A percentile compares a stretch with the other conserved stretches of the same genome.
Evolutionary conservation across 345 rosid species (phyloP).

Genomic region (Salix caprea): DNA sequence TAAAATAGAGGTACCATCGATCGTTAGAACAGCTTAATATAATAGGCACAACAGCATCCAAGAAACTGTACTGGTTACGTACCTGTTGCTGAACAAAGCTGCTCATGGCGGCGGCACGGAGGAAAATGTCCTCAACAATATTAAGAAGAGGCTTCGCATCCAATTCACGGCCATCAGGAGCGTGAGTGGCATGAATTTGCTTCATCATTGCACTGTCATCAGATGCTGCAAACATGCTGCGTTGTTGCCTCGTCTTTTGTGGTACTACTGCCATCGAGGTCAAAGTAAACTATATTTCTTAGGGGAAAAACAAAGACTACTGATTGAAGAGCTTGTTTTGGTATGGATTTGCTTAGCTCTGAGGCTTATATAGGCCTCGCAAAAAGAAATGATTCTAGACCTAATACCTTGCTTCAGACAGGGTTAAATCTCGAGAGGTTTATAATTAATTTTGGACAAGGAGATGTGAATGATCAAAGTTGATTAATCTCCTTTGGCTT

Average conservation of each 20-base stretch:
- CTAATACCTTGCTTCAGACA: slow-evolving; percentile 45
- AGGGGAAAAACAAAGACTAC: not conserved
- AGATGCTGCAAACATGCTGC: slow-evolving; percentile 33
- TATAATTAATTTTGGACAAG: not conserved
- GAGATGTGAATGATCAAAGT: too few species aligned
- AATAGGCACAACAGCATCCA: not conserved
- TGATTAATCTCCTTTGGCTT: too few species aligned
- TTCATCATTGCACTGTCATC: slow-evolving; percentile 54
- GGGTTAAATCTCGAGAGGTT: slow-evolving; percentile 21
- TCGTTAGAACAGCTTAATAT: not conserved
- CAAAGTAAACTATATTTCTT: too few species aligned
- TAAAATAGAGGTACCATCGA: slow-evolving; percentile 7
- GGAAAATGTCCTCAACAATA: slow-evolving; percentile 47
- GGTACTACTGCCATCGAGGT: slow-evolving; percentile 15
- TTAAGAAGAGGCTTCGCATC: slow-evolving; percentile 38
- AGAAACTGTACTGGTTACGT: not conserved
- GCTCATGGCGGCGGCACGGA: slow-evolving; percentile 25
- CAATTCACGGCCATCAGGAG: slow-evolving; percentile 49
- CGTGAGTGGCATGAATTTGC: slow-evolving; percentile 55
- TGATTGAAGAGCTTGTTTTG: not conserved
- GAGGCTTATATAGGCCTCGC: slow-evolving; percentile 17
- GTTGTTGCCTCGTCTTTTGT: slow-evolving; percentile 4
- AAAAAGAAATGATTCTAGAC: slow-evolving; percentile 10
- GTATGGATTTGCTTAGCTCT: slow-evolving; percentile 9
- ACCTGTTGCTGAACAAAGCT: slow-evolving; percentile 20